Base-by-base conservation (phyloP, 1,139 yeast genomes). In the Kurtzmaniella natalensis region DNA sequence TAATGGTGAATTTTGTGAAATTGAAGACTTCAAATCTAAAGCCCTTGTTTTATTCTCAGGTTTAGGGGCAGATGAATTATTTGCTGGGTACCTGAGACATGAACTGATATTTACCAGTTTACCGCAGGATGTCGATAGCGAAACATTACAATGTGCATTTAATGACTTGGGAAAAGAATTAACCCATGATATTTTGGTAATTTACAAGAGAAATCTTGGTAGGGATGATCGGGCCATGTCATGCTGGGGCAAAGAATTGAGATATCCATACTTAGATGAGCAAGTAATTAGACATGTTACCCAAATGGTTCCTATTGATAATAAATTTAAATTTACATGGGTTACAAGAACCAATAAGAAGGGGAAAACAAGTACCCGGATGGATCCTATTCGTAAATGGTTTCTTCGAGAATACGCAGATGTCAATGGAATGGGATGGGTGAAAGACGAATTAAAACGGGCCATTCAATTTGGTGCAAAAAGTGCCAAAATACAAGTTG, bases 381-480 rank as follows among this genome's bases (percentile, higher is more conserved):
- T 53, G 46, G 53, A 48, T 13, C 61, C 65, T 4, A 61, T 59
- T 1, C 64, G 94, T 35, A 92, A 92, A 52, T 64, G 62, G 40
- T 57, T 83, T 1, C 58, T 92, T 27, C 57, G 99, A 33, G 58
- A 64, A 32, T 50, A 86, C 14, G 96, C 96, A 0, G 46, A 41
- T 3, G 22, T 31, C 1, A 50, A 80, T 35, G 76, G 75, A 0
- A 55, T 89, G 27, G 54, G 45, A 0, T 72, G 71, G 56, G 94
- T 87, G 0, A 63, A 78, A 16, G 60, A 64, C 22, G 97, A 92
- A 50, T 76, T 82, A n/a, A 92, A 92, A 52, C 65, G 98, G 32
- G 99, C 99, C 0, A 88, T 92, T 40, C 98, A 92, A 51, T 92
- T 92, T 59, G 99, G 99, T 0, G 85, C 97, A 1, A 79, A 84